phyloP scores from a whole-genome alignment of 768 basidiomycete genomes.

The Suillus alpinus region DNA sequence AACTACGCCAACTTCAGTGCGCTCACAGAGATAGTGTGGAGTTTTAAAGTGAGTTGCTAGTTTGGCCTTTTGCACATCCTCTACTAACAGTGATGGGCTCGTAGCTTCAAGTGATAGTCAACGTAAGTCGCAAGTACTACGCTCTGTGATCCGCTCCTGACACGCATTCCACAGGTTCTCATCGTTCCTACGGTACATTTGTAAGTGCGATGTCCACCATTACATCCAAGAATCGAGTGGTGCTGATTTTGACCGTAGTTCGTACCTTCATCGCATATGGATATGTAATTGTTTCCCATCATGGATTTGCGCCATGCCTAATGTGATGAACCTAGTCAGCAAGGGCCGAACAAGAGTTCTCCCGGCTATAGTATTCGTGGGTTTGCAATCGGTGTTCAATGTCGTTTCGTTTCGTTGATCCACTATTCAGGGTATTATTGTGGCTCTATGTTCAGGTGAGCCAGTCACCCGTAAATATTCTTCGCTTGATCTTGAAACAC shows the following conservation, averaged over 20 bases:
- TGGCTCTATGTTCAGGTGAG: neutral
- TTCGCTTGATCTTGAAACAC: neutral
- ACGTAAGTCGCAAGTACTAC: neutral
- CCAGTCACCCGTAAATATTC: neutral
- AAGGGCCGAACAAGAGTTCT: neutral
- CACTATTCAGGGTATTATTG: neutral
- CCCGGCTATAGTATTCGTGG: neutral
- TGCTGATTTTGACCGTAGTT: neutral
- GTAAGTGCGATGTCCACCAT: neutral
- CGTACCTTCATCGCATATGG: neutral
- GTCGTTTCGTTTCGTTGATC: neutral
- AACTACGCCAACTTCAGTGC: neutral
- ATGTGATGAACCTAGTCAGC: neutral
- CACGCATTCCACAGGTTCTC: neutral
- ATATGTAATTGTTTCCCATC: neutral
- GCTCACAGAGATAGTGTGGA: neutral
- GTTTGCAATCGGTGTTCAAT: neutral
- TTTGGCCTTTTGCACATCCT: neutral
- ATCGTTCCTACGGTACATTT: neutral
- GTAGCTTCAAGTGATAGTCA: neutral
- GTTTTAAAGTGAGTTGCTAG: neutral
- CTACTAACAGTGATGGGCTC: too few relatives aligned
- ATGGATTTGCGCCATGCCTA: neutral
- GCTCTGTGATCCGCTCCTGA: neutral
- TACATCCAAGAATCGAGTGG: neutral